Evolutionary conservation across 2,329 filamentous ascomycete genomes (phyloP), one percentile per base, ranked within the genome.

Genomic region (Gnomoniopsis smithogilvyi): DNA sequence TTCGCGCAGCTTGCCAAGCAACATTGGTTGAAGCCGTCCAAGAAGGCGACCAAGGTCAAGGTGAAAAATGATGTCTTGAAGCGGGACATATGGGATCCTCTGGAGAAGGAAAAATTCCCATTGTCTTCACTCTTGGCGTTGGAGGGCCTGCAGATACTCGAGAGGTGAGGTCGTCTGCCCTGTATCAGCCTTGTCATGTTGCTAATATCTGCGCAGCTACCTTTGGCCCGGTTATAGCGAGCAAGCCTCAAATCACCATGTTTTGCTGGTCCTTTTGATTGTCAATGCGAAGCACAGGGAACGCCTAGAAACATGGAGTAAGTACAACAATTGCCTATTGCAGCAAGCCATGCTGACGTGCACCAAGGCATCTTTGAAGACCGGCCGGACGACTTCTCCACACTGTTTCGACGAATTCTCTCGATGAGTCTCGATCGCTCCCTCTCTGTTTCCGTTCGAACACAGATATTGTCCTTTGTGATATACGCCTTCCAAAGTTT

Each of bases 191-290:
- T 47, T 10, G 45, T 38, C 11, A 19, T 15, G 41, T 50, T 55
- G 57, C 70, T 74, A 59, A 74, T 63, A 34, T 10, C 54, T 46
- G 48, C 59, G 62, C 62, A 91, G 91, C 69, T 98, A 96, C 70
- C 82, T 99, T 30, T 99, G 95, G 95, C 95, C 95, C 49, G 91
- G 90, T 54, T 99, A 96, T 72, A 87, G 84, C 14, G 91, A 96
- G 64, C 87, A 95, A 67, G 86, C 92, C 3, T 96, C 94, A 34
- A 96, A 99, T 72, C 88, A 92, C 68, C 94, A 99, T 72, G 89
- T 97, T 56, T 79, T 98, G 36, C 80, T 99, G 63, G 86, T 98
- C 68, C 90, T 90, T 17, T 75, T 97, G 63, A 87, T 99, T 67
- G 84, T 90, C 63, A 96, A 94, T 72, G 87, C 93, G 60, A 98